Evolutionary conservation across 1,139 yeast species (phyloP).

Genomic region (Yamadazyma sp.): DNA sequence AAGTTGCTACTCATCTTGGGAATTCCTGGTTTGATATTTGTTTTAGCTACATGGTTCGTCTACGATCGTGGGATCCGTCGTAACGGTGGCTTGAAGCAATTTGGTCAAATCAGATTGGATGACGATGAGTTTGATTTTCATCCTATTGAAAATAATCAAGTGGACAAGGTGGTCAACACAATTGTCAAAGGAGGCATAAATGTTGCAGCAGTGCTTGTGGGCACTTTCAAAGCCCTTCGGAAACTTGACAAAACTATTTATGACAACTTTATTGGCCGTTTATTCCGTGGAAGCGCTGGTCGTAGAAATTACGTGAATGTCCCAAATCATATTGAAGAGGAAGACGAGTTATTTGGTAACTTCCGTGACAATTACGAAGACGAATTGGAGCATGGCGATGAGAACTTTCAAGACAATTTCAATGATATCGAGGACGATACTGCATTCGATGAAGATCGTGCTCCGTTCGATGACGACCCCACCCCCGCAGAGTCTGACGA

Average conservation of each 20-base stretch:
- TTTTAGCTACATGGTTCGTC: conserved; percentile 65
- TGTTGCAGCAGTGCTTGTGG: conserved; percentile 44
- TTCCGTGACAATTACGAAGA: conserved; percentile 50
- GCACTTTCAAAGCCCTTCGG: conserved; percentile 37
- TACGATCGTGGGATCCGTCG: conserved; percentile 80
- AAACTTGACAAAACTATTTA: conserved; percentile 36
- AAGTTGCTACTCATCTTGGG: conserved; percentile 52
- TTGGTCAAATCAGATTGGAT: conserved; percentile 85
- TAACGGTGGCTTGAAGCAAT: conserved; percentile 75
- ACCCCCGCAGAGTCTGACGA: conserved; percentile 25
- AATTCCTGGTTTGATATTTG: conserved; percentile 59
- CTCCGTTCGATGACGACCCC: too few relatives aligned
- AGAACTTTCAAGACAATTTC: conserved; percentile 14
- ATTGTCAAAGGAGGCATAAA: conserved; percentile 65
- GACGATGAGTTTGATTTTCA: conserved; percentile 54
- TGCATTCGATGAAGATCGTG: conserved; percentile 14
- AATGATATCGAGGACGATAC: conserved; percentile 15
- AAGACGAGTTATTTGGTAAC: conserved; percentile 51
- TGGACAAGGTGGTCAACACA: conserved; percentile 61
- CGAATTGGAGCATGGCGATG: conserved; percentile 39
- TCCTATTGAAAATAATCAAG: conserved; percentile 64
- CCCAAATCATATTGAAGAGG: conserved; percentile 47
- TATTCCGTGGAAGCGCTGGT: conserved; percentile 44
- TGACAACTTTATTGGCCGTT: conserved; percentile 33
- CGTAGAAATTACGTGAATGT: conserved; percentile 44